Base-by-base conservation (phyloP, 2,329 filamentous ascomycete genomes). In the Ceratocystis ficicola region DNA sequence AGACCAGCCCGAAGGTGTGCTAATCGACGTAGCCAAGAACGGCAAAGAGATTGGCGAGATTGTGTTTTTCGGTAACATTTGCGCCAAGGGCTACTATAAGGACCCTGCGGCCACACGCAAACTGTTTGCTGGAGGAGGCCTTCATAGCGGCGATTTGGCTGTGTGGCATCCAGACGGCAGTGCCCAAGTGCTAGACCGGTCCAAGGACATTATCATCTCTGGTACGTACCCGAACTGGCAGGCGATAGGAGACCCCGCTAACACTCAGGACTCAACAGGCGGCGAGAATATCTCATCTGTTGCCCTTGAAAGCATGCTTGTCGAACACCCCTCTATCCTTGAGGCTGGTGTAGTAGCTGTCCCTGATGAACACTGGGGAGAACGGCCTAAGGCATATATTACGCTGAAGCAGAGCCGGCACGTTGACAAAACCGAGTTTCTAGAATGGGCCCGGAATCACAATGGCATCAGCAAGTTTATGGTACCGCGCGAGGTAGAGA, bases 161-260 rank as follows among this genome's bases (percentile, higher is more conserved):
- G 92, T 97, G 0, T 92, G 89, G 88, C 90, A 96, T 76, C 82
- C 87, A 0, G 94, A 97, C 73, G 92, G 93, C 1, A 88, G 89
- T 67, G 86, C 91, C 57, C 90, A 97, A 78, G 96, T 99, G 69
- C 79, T 95, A 67, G 94, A 99, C 76, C 83, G 94, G 22, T 89
- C 90, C 15, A 99, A 99, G 78, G 94, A 99, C 73, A 96, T 99
- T 64, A 99, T 99, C 72, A 99, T 99, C 69, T 95, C 89, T 64
- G 89, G 89, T 89, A 78, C 70, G 81, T 15, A 20, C 65, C 17
- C 65, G 7, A 22, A 20, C 22, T 22, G 48, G 22, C 50, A 22
- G 5, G 28, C 65, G 30, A 12, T 5, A 32, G 8, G n/a, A 25
- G 20, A 46, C 36, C 17, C 8, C 48, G 15, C 48, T 52, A 15